phyloP scores from a whole-genome alignment of 1,284 basidiomycete species.

The Waitea zeae region DNA sequence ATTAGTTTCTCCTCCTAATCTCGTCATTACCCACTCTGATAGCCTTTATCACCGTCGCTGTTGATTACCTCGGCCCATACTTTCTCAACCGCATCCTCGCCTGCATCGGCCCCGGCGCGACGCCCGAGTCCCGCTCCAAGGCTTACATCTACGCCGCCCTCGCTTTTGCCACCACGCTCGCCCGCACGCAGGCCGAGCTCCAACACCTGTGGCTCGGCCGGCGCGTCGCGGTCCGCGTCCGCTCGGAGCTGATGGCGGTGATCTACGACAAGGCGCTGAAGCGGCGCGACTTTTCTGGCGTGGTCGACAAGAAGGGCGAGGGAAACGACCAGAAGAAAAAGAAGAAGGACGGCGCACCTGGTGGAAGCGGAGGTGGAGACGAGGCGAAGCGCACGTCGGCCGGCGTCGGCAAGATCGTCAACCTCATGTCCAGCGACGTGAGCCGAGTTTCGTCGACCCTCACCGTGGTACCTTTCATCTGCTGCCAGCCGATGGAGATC shows the following conservation, averaged over 20 bases:
- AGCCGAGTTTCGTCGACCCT: not conserved
- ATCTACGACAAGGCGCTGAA: slow-evolving; percentile 80
- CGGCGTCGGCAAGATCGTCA: slow-evolving; percentile 70
- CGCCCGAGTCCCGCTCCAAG: not conserved
- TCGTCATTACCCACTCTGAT: too few relatives aligned
- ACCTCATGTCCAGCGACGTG: slow-evolving; percentile 33
- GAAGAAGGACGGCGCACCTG: slow-evolving; percentile 71
- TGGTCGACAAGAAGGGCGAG: slow-evolving; percentile 14
- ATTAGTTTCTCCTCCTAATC: too few relatives aligned
- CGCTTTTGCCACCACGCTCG: not conserved
- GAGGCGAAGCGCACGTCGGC: slow-evolving; percentile 92
- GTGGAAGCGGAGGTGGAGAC: slow-evolving; percentile 78
- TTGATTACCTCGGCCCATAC: slow-evolving; percentile 55
- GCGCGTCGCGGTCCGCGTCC: slow-evolving; percentile 46
- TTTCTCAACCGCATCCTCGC: slow-evolving; percentile 48
- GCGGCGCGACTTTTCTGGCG: slow-evolving; percentile 42
- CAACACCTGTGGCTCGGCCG: not conserved
- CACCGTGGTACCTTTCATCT: slow-evolving; percentile 48
- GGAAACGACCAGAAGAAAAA: slow-evolving; percentile 12
- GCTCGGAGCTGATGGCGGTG: slow-evolving; percentile 70
- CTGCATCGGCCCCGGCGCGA: slow-evolving; percentile 6
- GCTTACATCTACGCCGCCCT: not conserved
- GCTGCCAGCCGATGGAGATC: slow-evolving; percentile 74
- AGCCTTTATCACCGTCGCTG: slow-evolving; percentile 44
- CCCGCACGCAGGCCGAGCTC: not conserved